Conservation (phyloP, 306 rosid genomes). For the Mimosa bimucronata region DNA sequence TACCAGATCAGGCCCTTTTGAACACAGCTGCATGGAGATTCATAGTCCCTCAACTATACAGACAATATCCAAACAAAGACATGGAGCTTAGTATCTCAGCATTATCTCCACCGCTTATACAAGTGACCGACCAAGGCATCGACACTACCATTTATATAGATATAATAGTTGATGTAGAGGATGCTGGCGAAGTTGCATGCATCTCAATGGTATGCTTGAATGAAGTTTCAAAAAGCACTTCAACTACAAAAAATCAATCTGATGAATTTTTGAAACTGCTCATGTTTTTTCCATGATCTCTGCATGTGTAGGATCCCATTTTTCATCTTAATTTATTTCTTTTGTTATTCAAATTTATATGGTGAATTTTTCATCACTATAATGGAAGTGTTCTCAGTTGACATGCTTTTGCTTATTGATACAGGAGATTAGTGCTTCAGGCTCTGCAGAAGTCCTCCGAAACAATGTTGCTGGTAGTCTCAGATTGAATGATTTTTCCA, state of each 20-base stretch:
- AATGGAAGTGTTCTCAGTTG: slow-evolving; percentile 8
- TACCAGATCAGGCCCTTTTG: slow-evolving; percentile 60
- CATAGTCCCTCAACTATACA: slow-evolving; percentile 79
- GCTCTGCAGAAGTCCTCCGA: slow-evolving; percentile 54
- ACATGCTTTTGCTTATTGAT: slow-evolving; percentile 22
- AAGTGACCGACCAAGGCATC: slow-evolving; percentile 51
- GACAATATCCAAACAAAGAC: slow-evolving; percentile 70
- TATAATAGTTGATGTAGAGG: slow-evolving; percentile 59
- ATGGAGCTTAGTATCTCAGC: slow-evolving; percentile 62
- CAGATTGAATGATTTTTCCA: slow-evolving; percentile 49
- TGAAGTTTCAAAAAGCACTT: background rate
- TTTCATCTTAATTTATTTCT: background rate
- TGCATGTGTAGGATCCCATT: background rate
- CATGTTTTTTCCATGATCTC: background rate
- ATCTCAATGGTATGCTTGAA: slow-evolving; percentile 69
- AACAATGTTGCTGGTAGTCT: slow-evolving; percentile 58
- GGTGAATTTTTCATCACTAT: background rate
- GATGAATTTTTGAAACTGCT: background rate
- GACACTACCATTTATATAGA: slow-evolving; percentile 49
- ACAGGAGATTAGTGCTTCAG: slow-evolving; percentile 72
- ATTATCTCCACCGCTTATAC: slow-evolving; percentile 69
- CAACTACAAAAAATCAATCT: background rate
- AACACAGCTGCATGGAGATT: slow-evolving; percentile 81
- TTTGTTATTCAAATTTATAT: slow-evolving; percentile 9
- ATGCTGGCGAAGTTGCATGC: slow-evolving; percentile 68